Percentiles rank a stretch among this genome's conserved stretches.
Evolutionary conservation across 768 basidiomycete genomes (phyloP).

Genomic region (Phylloporus sp.): DNA sequence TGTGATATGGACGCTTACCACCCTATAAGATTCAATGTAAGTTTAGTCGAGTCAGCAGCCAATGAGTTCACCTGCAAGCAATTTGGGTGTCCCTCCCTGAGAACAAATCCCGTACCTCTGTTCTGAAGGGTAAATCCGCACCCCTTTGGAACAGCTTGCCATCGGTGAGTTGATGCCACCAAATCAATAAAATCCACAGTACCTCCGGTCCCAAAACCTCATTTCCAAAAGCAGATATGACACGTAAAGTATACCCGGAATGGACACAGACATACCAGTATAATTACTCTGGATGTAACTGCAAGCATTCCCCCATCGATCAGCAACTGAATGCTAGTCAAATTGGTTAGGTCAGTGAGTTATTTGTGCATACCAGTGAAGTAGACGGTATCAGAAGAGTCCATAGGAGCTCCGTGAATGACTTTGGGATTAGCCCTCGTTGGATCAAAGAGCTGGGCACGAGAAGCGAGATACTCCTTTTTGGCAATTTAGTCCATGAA

Average conservation of each 20-base stretch:
- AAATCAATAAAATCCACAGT: slow-evolving; percentile 6
- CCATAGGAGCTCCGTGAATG: slow-evolving; percentile 72
- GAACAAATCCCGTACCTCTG: slow-evolving; percentile 78
- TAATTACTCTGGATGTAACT: slow-evolving; percentile 90
- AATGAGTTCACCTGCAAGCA: slow-evolving; percentile 52
- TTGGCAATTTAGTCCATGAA: neutral
- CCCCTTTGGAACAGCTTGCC: slow-evolving; percentile 77
- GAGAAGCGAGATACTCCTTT: slow-evolving; percentile 76
- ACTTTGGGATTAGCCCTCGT: slow-evolving; percentile 58
- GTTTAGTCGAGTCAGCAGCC: neutral
- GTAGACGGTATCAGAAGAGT: slow-evolving; percentile 92
- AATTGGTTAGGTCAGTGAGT: neutral
- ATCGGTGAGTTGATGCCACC: slow-evolving; percentile 4
- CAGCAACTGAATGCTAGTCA: slow-evolving; percentile 49
- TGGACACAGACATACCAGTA: slow-evolving; percentile 45
- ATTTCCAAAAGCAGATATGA: slow-evolving; percentile 3
- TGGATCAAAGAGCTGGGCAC: slow-evolving; percentile 78
- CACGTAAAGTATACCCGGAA: neutral
- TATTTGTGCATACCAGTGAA: slow-evolving; percentile 62
- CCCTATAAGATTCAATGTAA: slow-evolving; percentile 39
- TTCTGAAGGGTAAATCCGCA: slow-evolving; percentile 98
- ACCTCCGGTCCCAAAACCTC: slow-evolving; percentile 90
- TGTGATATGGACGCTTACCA: slow-evolving; percentile 87
- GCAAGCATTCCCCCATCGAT: slow-evolving; percentile 87
- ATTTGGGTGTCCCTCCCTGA: slow-evolving; percentile 82